A percentile compares a stretch with the other conserved stretches of the same genome.
These are phyloP conservation scores for Arthroderma sp. DNA, from an alignment of 2,329 filamentous ascomycete species.

Conservation along the genomic window DNA sequence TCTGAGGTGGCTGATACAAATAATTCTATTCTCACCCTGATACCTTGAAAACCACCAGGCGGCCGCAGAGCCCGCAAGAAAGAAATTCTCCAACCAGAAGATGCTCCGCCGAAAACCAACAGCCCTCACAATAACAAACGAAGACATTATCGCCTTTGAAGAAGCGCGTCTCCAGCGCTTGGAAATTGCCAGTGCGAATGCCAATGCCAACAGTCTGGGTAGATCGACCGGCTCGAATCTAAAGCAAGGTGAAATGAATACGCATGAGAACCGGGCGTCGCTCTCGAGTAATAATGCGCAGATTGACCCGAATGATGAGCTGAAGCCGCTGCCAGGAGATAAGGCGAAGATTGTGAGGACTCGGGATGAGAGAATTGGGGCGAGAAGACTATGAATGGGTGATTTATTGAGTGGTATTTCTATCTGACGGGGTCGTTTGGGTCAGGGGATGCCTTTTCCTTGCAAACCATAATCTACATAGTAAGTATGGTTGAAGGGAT, in stretches of 20 bases:
- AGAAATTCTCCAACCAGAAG: constrained; percentile 2
- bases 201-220: constrained; percentile 11
- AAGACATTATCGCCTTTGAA: constrained; percentile 36
- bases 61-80: too few species aligned
- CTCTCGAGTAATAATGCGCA: constrained; percentile 12
- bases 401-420: neutral
- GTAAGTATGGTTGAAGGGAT: too few species aligned
- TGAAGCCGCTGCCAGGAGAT: constrained; percentile 37
- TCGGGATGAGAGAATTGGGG: constrained; percentile 33
- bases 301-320: constrained; percentile 36
- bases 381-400: constrained; percentile 9
- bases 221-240: neutral
- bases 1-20: too few species aligned
- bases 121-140: constrained; percentile 36
- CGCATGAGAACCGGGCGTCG: neutral
- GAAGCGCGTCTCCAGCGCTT: constrained; percentile 23
- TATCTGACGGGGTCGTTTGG: neutral
- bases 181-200: constrained; percentile 9
- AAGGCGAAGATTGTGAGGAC: constrained; percentile 35
- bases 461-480: too few species aligned
- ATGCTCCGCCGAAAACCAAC: constrained; percentile 41
- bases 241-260: neutral
- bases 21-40: too few species aligned
- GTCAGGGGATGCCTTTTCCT: too few species aligned
- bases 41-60: too few species aligned